phyloP scores from a whole-genome alignment of 768 basidiomycete genomes.

The Suillus variegatus region DNA sequence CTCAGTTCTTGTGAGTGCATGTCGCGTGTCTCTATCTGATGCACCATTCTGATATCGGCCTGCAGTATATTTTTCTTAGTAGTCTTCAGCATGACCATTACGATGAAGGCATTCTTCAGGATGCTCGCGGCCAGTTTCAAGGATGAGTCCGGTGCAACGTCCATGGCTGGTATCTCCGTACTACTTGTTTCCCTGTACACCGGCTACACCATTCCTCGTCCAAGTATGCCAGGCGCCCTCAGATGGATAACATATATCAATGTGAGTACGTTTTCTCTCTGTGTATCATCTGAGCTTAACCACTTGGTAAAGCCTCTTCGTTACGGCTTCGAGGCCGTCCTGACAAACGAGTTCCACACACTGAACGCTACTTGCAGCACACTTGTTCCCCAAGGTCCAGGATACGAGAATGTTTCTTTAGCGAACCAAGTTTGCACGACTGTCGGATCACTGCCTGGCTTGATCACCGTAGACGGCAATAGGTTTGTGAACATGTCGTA shows the following conservation, averaged over 20 bases:
- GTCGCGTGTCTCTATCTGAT: conserved; percentile 30
- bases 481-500: conserved; percentile 38
- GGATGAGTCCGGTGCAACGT: conserved; percentile 50
- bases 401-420: conserved; percentile 34
- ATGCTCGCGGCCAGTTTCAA: conserved; percentile 56
- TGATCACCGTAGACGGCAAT: conserved; percentile 41
- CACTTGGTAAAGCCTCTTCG: conserved; percentile 36
- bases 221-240: conserved; percentile 13
- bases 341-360: conserved; percentile 53
- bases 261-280: conserved; percentile 31
- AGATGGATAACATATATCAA: conserved; percentile 23
- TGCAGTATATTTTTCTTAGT: conserved; percentile 61
- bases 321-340: conserved; percentile 25
- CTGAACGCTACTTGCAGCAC: conserved; percentile 36
- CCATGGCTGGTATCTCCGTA: conserved; percentile 33
- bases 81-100: conserved; percentile 50
- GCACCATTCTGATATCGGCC: conserved; percentile 37
- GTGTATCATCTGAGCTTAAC: conserved; percentile 22
- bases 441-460: conserved; percentile 42
- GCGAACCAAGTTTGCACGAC: conserved; percentile 46
- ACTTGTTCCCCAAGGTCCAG: conserved; percentile 34
- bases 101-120: conserved; percentile 79
- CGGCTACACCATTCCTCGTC: conserved; percentile 37
- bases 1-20: conserved; percentile 22
- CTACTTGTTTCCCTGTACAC: conserved; percentile 43